Evolutionary conservation across 768 basidiomycete genomes (phyloP).

Genomic region (Neoboletus magnificus): DNA sequence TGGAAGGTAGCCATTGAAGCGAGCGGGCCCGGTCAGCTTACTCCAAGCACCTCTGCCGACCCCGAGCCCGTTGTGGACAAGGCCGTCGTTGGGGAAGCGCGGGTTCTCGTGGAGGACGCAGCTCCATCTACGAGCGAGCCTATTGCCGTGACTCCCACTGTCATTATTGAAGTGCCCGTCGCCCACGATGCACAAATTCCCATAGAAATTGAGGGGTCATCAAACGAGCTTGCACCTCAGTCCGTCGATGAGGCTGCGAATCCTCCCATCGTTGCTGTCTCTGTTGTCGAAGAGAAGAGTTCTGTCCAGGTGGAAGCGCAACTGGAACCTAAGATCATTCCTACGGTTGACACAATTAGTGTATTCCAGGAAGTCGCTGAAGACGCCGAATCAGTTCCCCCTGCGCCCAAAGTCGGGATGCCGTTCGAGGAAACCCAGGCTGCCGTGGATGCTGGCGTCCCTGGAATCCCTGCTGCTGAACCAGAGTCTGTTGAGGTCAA

Average conservation of each 20-base stretch:
- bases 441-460: neutral
- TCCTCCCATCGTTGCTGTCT: neutral
- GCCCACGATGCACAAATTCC: neutral
- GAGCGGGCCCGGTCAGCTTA: neutral
- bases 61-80: neutral
- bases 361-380: neutral
- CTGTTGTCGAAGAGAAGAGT: neutral
- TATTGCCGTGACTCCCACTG: neutral
- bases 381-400: neutral
- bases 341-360: neutral
- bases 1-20: neutral
- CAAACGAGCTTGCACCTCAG: slow-evolving; percentile 8
- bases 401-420: neutral
- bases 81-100: neutral
- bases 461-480: neutral
- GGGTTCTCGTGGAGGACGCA: neutral
- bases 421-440: neutral
- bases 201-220: slow-evolving; percentile 1
- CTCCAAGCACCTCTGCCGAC: neutral
- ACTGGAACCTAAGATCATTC: neutral
- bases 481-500: neutral
- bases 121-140: neutral
- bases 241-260: slow-evolving; percentile 4
- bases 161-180: slow-evolving; percentile 2
- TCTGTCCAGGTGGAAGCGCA: neutral